A percentile compares a stretch with the other conserved stretches of the same genome.
Evolutionary conservation across 2,329 filamentous ascomycete genomes (phyloP).

Genomic region (Aspergillus sp.): DNA sequence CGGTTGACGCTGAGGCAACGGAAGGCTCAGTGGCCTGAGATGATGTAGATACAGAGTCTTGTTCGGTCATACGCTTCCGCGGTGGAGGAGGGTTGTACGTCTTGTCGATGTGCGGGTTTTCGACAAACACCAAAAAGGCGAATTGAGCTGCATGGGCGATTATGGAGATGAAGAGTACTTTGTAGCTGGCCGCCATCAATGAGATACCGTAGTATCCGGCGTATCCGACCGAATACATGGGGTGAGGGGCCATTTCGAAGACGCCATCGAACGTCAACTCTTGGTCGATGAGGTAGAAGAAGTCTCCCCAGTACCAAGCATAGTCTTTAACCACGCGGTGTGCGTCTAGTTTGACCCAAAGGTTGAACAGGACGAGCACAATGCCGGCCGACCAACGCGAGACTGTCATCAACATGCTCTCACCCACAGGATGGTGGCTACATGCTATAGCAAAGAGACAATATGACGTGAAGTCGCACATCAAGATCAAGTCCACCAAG

Average conservation of each 20-base stretch:
- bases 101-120: slow-evolving; percentile 97
- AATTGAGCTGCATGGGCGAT: slow-evolving; percentile 93
- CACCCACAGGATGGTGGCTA: slow-evolving; percentile 70
- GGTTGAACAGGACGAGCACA: slow-evolving; percentile 83
- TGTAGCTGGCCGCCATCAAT: slow-evolving; percentile 96
- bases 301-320: slow-evolving; percentile 99
- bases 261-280: slow-evolving; percentile 97
- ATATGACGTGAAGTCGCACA: slow-evolving; percentile 98
- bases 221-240: slow-evolving; percentile 98
- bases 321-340: slow-evolving; percentile 98
- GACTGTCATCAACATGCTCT: slow-evolving; percentile 67
- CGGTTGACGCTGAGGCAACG: slow-evolving; percentile 36
- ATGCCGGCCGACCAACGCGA: slow-evolving; percentile 79
- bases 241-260: slow-evolving; percentile 97
- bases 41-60: slow-evolving; percentile 31
- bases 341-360: slow-evolving; percentile 98
- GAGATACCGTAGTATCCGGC: slow-evolving; percentile 98
- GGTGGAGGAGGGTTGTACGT: slow-evolving; percentile 91
- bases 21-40: slow-evolving; percentile 36
- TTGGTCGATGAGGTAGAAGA: slow-evolving; percentile 98
- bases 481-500: slow-evolving; percentile 92
- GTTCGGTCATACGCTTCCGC: slow-evolving; percentile 51
- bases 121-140: slow-evolving; percentile 84
- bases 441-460: slow-evolving; percentile 93
- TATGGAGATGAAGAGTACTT: slow-evolving; percentile 95